phyloP scores from a whole-genome alignment of 2,329 filamentous ascomycete genomes.

The Ciborinia camelliae region DNA sequence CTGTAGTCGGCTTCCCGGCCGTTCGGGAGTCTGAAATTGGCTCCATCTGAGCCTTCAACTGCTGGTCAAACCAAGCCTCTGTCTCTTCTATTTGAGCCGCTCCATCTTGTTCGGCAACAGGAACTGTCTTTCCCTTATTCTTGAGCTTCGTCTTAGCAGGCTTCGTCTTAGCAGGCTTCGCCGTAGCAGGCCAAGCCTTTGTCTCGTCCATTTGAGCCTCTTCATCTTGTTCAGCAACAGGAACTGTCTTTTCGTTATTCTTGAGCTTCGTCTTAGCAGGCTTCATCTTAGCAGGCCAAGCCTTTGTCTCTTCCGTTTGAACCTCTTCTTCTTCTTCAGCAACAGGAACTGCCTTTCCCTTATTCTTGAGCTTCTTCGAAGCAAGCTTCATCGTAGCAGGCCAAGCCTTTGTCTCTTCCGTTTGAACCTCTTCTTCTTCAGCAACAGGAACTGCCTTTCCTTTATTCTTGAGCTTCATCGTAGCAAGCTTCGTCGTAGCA shows the following conservation, averaged over 20 bases:
- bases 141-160: not conserved
- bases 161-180: not conserved
- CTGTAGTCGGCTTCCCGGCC: not conserved
- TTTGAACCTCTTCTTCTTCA: not conserved
- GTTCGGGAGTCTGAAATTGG: not conserved
- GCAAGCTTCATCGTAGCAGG: not conserved
- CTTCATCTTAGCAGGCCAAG: not conserved
- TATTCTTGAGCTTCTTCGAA: not conserved
- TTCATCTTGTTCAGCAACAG: not conserved
- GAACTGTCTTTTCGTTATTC: not conserved
- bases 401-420: slow-evolving; percentile 6
- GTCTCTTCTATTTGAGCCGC: not conserved
- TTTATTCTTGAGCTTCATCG: not conserved
- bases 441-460: not conserved
- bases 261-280: not conserved
- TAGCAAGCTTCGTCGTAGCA: not conserved
- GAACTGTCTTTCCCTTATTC: not conserved
- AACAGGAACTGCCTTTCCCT: not conserved
- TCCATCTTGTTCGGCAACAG: not conserved
- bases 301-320: not conserved
- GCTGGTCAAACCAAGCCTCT: slow-evolving; percentile 7
- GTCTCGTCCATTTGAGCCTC: not conserved
- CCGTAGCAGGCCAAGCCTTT: slow-evolving; percentile 2
- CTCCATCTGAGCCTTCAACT: not conserved
- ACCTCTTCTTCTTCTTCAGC: not conserved